phyloP scores from a whole-genome alignment of 2,329 filamentous ascomycete genomes.

The Epichloe brachyelytri region DNA sequence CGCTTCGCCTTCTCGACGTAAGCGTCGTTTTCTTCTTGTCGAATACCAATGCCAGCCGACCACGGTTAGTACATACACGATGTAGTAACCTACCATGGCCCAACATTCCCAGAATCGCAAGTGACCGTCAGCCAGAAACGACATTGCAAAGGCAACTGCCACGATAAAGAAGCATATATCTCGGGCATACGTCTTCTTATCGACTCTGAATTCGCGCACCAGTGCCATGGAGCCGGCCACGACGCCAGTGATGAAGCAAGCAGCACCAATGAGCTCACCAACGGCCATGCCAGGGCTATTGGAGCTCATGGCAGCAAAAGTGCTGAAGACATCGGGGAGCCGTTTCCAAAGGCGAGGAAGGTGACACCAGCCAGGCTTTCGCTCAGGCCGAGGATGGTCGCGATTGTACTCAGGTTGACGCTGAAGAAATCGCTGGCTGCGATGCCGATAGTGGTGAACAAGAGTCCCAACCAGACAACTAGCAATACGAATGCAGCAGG shows the following conservation, averaged over 20 bases:
- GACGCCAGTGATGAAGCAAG: conserved; percentile 90
- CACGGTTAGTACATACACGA: conserved; percentile 79
- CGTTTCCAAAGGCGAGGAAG: conserved; percentile 93
- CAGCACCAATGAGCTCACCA: conserved; percentile 87
- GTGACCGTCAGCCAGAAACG: conserved; percentile 73
- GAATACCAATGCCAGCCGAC: conserved; percentile 87
- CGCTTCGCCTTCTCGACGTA: conserved; percentile 56
- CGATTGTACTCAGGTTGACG: conserved; percentile 88
- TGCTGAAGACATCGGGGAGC: conserved; percentile 95
- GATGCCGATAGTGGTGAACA: conserved; percentile 95
- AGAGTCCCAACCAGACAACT: conserved; percentile 68
- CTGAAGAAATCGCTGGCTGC: conserved; percentile 98
- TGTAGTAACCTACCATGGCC: conserved; percentile 81
- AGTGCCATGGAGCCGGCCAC: conserved; percentile 96
- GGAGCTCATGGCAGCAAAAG: conserved; percentile 93
- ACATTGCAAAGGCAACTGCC: conserved; percentile 74
- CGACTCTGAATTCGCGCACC: conserved; percentile 88
- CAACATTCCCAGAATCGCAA: conserved; percentile 82
- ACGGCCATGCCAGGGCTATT: conserved; percentile 95
- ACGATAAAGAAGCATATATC: conserved; percentile 88
- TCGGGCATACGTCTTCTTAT: conserved; percentile 76
- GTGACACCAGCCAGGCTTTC: conserved; percentile 95
- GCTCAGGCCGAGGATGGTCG: conserved; percentile 78
- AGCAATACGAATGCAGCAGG: conserved; percentile 70
- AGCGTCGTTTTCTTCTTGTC: conserved; percentile 44